Conservation (phyloP, 1,284 basidiomycete species). For the Leccinum pallidistipes region DNA sequence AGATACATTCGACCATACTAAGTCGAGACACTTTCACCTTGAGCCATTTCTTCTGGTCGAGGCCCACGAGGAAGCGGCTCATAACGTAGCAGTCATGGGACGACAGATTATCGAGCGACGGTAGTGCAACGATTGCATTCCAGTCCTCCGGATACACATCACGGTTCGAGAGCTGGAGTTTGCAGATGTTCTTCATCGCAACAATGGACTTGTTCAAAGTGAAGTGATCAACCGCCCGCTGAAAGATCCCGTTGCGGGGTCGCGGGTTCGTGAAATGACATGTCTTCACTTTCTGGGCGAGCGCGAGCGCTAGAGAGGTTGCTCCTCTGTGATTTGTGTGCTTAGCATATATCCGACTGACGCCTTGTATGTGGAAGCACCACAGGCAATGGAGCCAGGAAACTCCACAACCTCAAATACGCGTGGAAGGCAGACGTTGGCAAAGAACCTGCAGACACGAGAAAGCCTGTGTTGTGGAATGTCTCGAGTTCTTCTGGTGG, state of each 20-base stretch:
- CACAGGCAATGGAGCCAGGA: not conserved
- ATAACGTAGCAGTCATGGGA: not conserved
- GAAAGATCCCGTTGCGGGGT: not conserved
- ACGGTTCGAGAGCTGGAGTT: not conserved
- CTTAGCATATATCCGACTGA: not conserved
- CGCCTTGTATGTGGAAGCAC: not conserved
- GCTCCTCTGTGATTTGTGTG: not conserved
- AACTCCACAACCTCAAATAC: not conserved
- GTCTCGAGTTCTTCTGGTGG: no score
- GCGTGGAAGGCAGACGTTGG: no score
- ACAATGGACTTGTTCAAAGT: not conserved
- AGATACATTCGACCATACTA: not conserved
- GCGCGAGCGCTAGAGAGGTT: not conserved
- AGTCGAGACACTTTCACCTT: slow-evolving; percentile 43
- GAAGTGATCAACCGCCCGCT: not conserved
- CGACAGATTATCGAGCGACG: not conserved
- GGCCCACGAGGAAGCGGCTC: not conserved
- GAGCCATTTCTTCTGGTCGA: not conserved
- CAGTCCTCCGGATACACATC: not conserved
- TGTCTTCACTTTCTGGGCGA: not conserved
- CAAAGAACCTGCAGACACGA: no score
- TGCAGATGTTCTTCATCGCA: not conserved
- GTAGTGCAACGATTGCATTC: not conserved
- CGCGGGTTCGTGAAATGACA: not conserved
- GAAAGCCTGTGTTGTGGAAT: no score